Conservation (phyloP, 805 yeast species). For the Kluyveromyces aestuarii region DNA sequence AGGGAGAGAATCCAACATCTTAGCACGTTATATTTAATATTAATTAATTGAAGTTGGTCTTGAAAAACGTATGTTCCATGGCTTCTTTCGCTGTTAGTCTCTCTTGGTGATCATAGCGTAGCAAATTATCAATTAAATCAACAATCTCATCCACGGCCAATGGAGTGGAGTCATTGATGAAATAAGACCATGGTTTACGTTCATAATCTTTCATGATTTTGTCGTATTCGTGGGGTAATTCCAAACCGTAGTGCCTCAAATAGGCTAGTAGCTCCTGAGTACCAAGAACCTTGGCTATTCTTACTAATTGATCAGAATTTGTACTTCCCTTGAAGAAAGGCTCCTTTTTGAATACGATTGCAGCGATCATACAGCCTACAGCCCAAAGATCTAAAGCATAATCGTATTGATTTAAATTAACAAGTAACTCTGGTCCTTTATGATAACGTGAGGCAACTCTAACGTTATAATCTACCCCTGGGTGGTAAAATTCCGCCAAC, state of each 20-base stretch:
- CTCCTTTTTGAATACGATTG: constrained; percentile 79
- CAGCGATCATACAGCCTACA: constrained; percentile 84
- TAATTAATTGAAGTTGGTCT: constrained; percentile 17
- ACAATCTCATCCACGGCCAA: constrained; percentile 46
- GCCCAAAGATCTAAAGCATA: constrained; percentile 89
- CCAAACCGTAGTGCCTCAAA: constrained; percentile 57
- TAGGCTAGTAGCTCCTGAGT: constrained; percentile 65
- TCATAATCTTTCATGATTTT: constrained; percentile 57
- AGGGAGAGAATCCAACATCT: too few species aligned
- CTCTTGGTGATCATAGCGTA: constrained; percentile 80
- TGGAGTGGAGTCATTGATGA: constrained; percentile 46
- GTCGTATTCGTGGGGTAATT: constrained; percentile 70
- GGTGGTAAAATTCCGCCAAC: constrained; percentile 85
- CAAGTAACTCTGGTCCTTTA: constrained; percentile 85
- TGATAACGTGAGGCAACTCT: constrained; percentile 87
- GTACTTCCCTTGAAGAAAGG: constrained; percentile 91
- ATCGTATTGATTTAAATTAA: constrained; percentile 76
- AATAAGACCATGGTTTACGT: constrained; percentile 58
- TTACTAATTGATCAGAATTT: constrained; percentile 85
- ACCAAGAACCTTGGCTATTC: constrained; percentile 81
- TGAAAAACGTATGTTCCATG: constrained; percentile 65
- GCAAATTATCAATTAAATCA: constrained; percentile 63
- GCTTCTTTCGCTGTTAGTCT: constrained; percentile 86
- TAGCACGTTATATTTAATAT: not conserved
- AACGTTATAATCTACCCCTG: constrained; percentile 82